These are phyloP conservation scores for Vigna unguiculata DNA, from an alignment of 306 rosid genomes.

Conservation along the genomic window DNA sequence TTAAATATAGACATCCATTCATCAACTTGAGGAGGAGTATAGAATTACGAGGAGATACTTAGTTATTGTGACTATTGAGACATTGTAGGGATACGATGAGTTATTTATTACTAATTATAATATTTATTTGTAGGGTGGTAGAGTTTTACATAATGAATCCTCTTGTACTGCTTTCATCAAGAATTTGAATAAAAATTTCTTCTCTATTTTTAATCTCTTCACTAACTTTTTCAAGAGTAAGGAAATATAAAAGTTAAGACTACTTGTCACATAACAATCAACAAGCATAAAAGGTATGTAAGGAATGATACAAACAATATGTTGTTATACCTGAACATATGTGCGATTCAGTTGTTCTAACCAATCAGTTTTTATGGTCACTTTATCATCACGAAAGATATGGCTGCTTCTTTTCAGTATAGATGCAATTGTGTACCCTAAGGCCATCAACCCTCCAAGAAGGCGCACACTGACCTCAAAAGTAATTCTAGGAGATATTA, in stretches of 20 bases:
- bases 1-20: too few relatives aligned
- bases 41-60: too few relatives aligned
- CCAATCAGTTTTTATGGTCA: slow-evolving; percentile 89
- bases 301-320: slow-evolving; percentile 27
- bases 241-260: slow-evolving; percentile 30
- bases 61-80: too few relatives aligned
- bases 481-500: slow-evolving; percentile 97
- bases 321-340: slow-evolving; percentile 80
- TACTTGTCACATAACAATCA: slow-evolving; percentile 22
- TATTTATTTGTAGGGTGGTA: too few relatives aligned
- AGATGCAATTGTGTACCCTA: slow-evolving; percentile 95
- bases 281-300: slow-evolving; percentile 27
- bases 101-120: too few relatives aligned
- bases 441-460: slow-evolving; percentile 99
- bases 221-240: background rate
- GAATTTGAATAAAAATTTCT: too few relatives aligned
- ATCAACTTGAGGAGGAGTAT: too few relatives aligned
- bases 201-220: too few relatives aligned
- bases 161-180: too few relatives aligned
- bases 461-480: slow-evolving; percentile 99
- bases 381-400: slow-evolving; percentile 76
- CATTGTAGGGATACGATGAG: too few relatives aligned
- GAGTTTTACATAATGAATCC: too few relatives aligned
- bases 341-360: slow-evolving; percentile 93
- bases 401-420: slow-evolving; percentile 97